Evolutionary conservation across 208 protist species (phyloP).

Genomic region (Wallacemonas sp.): DNA sequence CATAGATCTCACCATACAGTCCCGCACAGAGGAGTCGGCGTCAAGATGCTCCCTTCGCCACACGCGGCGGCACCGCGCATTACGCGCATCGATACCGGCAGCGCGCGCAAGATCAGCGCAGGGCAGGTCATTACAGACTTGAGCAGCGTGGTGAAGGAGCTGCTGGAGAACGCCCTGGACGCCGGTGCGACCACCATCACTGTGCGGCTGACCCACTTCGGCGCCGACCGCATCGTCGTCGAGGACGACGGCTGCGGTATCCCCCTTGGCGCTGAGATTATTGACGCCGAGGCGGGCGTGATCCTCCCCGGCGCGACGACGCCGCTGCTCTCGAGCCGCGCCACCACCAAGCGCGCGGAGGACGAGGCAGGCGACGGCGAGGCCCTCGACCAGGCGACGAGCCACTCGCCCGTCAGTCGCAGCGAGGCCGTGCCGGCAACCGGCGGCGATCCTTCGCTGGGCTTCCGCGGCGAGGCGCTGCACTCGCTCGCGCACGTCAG

Average conservation of each 20-base stretch:
- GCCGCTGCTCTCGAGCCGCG: constrained; percentile 63
- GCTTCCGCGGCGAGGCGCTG: constrained; percentile 98
- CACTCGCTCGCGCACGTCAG: constrained; percentile 89
- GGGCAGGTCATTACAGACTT: constrained; percentile 87
- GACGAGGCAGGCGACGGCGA: not conserved
- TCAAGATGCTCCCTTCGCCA: not conserved
- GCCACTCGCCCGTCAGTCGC: constrained; percentile 4
- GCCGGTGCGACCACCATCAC: constrained; percentile 60
- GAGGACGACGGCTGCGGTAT: constrained; percentile 88
- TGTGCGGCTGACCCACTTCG: constrained; percentile 67
- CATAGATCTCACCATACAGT: too few species aligned
- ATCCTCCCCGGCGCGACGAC: constrained; percentile 34
- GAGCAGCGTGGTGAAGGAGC: constrained; percentile 84
- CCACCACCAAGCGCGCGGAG: constrained; percentile 59
- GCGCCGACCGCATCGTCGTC: constrained; percentile 71
- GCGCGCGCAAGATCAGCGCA: constrained; percentile 72
- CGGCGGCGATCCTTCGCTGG: constrained; percentile 54
- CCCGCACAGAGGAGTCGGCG: not conserved
- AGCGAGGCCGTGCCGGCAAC: not conserved
- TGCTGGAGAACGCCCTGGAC: constrained; percentile 89
- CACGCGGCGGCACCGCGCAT: constrained; percentile 32
- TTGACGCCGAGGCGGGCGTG: constrained; percentile 30
- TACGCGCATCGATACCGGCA: constrained; percentile 71
- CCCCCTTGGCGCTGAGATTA: constrained; percentile 26
- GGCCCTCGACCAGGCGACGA: not conserved